These are phyloP conservation scores for Aspergillus phoenicis DNA, from an alignment of 2,329 filamentous ascomycete genomes.

Conservation along the genomic window DNA sequence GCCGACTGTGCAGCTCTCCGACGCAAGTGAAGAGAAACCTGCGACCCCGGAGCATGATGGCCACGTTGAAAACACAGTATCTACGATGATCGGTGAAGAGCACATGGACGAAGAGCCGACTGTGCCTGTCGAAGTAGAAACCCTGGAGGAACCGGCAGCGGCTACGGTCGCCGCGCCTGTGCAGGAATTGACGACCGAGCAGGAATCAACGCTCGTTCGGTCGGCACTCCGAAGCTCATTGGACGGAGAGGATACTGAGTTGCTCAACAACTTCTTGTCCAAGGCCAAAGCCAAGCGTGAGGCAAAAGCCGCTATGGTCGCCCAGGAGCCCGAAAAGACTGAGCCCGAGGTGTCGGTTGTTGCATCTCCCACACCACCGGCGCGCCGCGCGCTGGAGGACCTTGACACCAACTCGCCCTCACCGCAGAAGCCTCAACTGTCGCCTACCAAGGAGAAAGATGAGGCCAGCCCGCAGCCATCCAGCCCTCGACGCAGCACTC, in stretches of 20 bases:
- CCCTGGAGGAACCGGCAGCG: conserved; percentile 1
- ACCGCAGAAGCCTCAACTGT: conserved; percentile 33
- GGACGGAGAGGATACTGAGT: conserved; percentile 42
- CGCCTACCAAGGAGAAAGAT: conserved; percentile 32
- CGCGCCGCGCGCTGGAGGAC: conserved; percentile 39
- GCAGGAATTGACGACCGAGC: conserved; percentile 32
- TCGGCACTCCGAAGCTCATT: conserved; percentile 42
- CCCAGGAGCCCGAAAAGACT: conserved; percentile 19
- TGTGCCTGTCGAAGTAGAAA: background rate
- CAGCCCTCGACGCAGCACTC: conserved; percentile 43
- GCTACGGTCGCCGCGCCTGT: conserved; percentile 18
- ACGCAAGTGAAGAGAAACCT: background rate
- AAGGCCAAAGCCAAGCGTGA: conserved; percentile 45
- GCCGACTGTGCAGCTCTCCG: background rate
- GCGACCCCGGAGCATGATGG: conserved; percentile 8
- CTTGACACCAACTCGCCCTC: conserved; percentile 45
- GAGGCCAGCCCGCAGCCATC: conserved; percentile 21
- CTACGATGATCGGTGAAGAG: conserved; percentile 17
- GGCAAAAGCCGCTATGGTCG: conserved; percentile 31
- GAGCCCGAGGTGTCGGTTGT: conserved; percentile 15
- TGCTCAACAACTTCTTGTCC: conserved; percentile 46
- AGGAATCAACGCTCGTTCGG: conserved; percentile 37
- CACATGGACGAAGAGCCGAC: conserved; percentile 3
- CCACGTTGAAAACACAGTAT: conserved; percentile 11
- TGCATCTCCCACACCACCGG: conserved; percentile 33